Base-by-base conservation (phyloP, 805 yeast genomes). In the Kodamaea laetipori region DNA sequence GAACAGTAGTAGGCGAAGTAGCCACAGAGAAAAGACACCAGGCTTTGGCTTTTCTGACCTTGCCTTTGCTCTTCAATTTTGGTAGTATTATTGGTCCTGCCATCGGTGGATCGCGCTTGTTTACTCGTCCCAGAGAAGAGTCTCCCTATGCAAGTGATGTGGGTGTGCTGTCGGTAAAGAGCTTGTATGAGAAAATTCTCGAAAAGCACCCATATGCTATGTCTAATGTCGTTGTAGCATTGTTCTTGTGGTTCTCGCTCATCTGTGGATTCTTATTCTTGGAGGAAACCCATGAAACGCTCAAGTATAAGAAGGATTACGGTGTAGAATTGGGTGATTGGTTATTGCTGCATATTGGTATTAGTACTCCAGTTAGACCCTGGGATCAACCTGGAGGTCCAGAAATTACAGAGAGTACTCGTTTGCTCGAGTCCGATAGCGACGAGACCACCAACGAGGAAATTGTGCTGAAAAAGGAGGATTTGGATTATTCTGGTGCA, bases 51-150 rank as follows among this genome's bases (percentile, higher is more conserved):
- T 80, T 82, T 52, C 72, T 81, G 32, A 75, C 79, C 2, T 67
- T 82, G 60, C 86, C 88, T 0, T 58, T 82, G 27, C 61, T 82
- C 10, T 82, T 79, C 74, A 81, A 81, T 54, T 50, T 80, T 15
- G 88, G 87, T 4, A 63, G 77, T 19, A 73, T 81, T 10, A 54
- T 82, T 10, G 88, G 88, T 1, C 86, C 86, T 1, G 61, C 79
- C 56, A 66, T 81, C 24, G 85, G 74, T 1, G 71, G 72, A 3
- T 57, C 82, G 19, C 77, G 78, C 23, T 69, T 63, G 41, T 63
- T 81, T 35, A 79, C 82, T 9, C 63, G 70, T 30, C 80, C 82
- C 4, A 60, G 57, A 19, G 60, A 60, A 6, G 12, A 39, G 24
- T 18, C 32, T 32, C 34, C 48, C 6, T 26, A 37, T 30, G 11